phyloP scores from a whole-genome alignment of 225 moss, liverwort and hornwort genomes.

The Bryoerythrophyllum caledonicum region DNA sequence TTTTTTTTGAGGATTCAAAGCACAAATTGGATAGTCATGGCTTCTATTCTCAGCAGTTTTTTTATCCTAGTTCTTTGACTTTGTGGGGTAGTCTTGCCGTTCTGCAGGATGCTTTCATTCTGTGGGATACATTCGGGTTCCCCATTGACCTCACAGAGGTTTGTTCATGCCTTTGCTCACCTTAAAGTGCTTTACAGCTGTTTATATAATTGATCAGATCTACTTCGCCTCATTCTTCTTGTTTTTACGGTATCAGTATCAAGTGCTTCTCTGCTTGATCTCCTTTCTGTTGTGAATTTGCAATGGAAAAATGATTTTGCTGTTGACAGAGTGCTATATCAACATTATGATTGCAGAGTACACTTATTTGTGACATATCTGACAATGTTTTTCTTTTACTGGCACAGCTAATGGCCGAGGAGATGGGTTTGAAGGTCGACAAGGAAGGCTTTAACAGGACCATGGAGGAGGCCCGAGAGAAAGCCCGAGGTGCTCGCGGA shows the following conservation, averaged over 20 bases:
- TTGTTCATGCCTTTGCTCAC: neutral
- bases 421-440: slow-evolving; percentile 65
- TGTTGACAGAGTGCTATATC: neutral
- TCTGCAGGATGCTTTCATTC: slow-evolving; percentile 55
- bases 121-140: slow-evolving; percentile 67
- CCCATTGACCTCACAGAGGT: slow-evolving; percentile 70
- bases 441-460: slow-evolving; percentile 49
- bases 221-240: neutral
- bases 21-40: too few species aligned
- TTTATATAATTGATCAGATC: neutral
- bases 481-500: slow-evolving; percentile 66
- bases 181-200: neutral
- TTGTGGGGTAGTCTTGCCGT: neutral
- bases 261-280: slow-evolving; percentile 10
- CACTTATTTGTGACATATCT: neutral
- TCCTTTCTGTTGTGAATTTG: neutral
- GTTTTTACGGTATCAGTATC: neutral
- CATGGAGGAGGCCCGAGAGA: slow-evolving; percentile 65
- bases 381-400: slow-evolving; percentile 4
- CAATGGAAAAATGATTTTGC: neutral
- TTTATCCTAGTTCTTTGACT: slow-evolving; percentile 3
- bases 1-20: neutral
- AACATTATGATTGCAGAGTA: neutral
- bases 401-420: slow-evolving; percentile 66
- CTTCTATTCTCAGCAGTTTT: neutral